A percentile compares a stretch with the other conserved stretches of the same genome.
These are phyloP conservation scores for Lactarius sanguifluus DNA, from an alignment of 768 basidiomycete genomes.

Conservation along the genomic window DNA sequence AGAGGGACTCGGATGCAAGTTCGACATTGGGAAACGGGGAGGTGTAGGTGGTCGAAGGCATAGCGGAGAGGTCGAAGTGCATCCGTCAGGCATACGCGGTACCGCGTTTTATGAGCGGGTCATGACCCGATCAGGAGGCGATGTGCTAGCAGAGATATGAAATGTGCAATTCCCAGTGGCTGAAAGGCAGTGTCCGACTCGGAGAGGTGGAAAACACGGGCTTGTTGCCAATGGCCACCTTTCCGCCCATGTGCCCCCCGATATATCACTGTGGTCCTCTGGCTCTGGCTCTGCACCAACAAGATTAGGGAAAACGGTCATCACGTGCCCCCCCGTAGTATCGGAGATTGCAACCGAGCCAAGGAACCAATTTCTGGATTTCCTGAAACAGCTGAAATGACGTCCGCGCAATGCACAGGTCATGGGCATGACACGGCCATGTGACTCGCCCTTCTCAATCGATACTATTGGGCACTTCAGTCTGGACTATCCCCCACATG, in stretches of 20 bases:
- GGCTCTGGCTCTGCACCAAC: not conserved
- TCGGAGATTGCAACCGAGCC: no score
- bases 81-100: not conserved
- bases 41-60: constrained; percentile 25
- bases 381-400: no score
- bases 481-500: no score
- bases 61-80: constrained; percentile 10
- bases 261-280: no score
- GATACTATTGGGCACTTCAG: no score
- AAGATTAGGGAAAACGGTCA: not conserved
- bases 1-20: constrained; percentile 31
- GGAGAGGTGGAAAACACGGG: not conserved
- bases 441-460: no score
- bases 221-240: not conserved
- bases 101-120: not conserved
- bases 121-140: not conserved
- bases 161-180: not conserved
- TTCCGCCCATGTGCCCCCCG: not conserved
- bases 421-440: no score
- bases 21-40: constrained; percentile 8
- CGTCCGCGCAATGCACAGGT: no score
- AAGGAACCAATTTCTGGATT: not conserved
- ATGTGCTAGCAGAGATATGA: not conserved
- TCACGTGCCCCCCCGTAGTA: not conserved
- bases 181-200: not conserved